These are phyloP conservation scores for Colletotrichum sp. DNA, from an alignment of 2,329 filamentous ascomycete species.

Conservation along the genomic window DNA sequence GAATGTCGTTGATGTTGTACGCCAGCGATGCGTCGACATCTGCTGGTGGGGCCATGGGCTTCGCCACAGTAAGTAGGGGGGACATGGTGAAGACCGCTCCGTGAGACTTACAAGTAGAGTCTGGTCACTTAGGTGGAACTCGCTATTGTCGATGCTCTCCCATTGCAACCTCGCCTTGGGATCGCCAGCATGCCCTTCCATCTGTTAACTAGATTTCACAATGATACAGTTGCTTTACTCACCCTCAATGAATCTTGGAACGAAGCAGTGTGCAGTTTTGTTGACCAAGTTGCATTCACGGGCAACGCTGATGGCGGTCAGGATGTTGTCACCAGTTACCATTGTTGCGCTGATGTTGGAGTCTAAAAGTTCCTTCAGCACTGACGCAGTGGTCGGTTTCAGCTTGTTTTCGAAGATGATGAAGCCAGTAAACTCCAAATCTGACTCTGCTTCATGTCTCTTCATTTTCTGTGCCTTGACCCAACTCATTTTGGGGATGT, in stretches of 20 bases:
- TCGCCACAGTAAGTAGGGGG: conserved; percentile 9
- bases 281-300: conserved; percentile 87
- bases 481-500: conserved; percentile 88
- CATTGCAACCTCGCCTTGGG: conserved; percentile 77
- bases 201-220: background rate
- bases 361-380: conserved; percentile 80
- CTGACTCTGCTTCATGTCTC: conserved; percentile 81
- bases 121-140: conserved; percentile 77
- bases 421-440: conserved; percentile 89
- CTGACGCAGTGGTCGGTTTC: conserved; percentile 82
- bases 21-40: conserved; percentile 83
- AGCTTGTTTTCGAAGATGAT: conserved; percentile 99
- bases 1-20: conserved; percentile 80
- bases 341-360: conserved; percentile 91
- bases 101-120: conserved; percentile 69
- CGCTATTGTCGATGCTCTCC: conserved; percentile 92
- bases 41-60: conserved; percentile 74
- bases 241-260: conserved; percentile 86
- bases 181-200: conserved; percentile 71
- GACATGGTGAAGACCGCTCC: background rate
- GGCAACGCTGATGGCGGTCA: conserved; percentile 95
- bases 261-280: conserved; percentile 84
- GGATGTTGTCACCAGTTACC: conserved; percentile 97
- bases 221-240: conserved; percentile 22
- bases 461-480: conserved; percentile 95